A percentile compares a stretch with the other conserved stretches of the same genome.
Conservation (phyloP, 768 basidiomycete species). For the Termitomyces sp. region DNA sequence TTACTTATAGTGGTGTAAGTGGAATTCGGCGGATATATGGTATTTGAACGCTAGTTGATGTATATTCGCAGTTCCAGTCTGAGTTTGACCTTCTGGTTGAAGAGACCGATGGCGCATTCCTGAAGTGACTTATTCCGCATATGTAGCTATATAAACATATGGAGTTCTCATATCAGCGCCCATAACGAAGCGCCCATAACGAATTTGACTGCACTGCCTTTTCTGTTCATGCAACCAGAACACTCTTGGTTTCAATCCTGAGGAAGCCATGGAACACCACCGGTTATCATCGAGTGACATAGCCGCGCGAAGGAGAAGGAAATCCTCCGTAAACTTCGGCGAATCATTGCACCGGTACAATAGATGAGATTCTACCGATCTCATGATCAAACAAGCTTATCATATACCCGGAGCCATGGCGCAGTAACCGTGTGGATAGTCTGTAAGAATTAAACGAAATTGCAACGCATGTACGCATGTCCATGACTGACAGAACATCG, state of each 20-base stretch:
- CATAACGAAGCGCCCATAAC: background rate
- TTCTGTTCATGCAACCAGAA: background rate
- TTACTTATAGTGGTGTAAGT: slow-evolving; percentile 19
- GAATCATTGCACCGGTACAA: too few relatives aligned
- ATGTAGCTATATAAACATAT: background rate
- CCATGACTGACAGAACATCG: background rate
- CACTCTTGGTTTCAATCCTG: background rate
- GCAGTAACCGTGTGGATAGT: background rate
- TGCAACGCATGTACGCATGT: background rate
- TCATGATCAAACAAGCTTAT: background rate
- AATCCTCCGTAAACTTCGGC: too few relatives aligned
- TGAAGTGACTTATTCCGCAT: slow-evolving; percentile 14
- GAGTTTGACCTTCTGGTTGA: slow-evolving; percentile 24
- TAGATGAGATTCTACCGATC: background rate
- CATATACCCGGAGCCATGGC: background rate
- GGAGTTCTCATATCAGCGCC: background rate
- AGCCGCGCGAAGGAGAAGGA: too few relatives aligned
- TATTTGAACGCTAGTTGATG: background rate
- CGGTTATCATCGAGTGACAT: too few relatives aligned
- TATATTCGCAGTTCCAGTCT: slow-evolving; percentile 22
- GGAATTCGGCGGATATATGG: background rate
- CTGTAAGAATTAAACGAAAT: background rate
- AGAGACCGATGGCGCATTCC: slow-evolving; percentile 25
- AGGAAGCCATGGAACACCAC: background rate
- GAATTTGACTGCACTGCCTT: background rate